Base-by-base conservation (phyloP, 495 filamentous ascomycete species). In the Hypoxylon subgilvum region DNA sequence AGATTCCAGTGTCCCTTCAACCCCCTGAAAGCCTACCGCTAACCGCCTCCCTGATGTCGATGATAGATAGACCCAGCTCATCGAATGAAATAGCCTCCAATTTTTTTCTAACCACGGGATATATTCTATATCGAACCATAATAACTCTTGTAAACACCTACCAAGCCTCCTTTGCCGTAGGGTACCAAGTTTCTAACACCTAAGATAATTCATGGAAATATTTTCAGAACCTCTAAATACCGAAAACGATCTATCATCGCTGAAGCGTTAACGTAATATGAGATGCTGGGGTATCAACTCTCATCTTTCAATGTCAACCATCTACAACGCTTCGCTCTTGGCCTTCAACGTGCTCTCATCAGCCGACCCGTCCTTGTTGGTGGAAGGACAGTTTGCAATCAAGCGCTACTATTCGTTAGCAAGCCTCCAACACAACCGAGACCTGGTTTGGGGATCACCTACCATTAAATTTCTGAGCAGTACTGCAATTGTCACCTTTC, bases 401-500 rank as follows among this genome's bases (percentile, higher is more conserved):
- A 78, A 44, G 14, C 75, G 71, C 75, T 78, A 38, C 18, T 13
- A 21, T 38, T 13, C 18, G 14, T 52, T 42, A 43, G 50, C 18
- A 43, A 19, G 31, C 27, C 13, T 18, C 17, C n/a, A 45, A 36
- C 27, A 49, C 17, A 4, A 23, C 22, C 14, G 1, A 2, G 18
- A 13, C 10, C 1, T 17, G 32, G n/a, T 2, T 17, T 18, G n/a
- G 23, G 5, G 21, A 21, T 32, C 21, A 80, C 88, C 66, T 76
- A 93, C 90, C 72, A 96, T 76, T 7, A 97, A 75, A 70, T 98
- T 98, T 45, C 94, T 77, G 58, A 97, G 78, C 53, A 98, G 74
- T 12, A 97, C 86, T 8, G 92, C 88, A 69, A 97, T 97, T 1
- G 94, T 98, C 19, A 98, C 94, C 76, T 97, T 98, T 46, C 94